phyloP scores from a whole-genome alignment of 2,329 filamentous ascomycete species.

The Clonostachys rosea region DNA sequence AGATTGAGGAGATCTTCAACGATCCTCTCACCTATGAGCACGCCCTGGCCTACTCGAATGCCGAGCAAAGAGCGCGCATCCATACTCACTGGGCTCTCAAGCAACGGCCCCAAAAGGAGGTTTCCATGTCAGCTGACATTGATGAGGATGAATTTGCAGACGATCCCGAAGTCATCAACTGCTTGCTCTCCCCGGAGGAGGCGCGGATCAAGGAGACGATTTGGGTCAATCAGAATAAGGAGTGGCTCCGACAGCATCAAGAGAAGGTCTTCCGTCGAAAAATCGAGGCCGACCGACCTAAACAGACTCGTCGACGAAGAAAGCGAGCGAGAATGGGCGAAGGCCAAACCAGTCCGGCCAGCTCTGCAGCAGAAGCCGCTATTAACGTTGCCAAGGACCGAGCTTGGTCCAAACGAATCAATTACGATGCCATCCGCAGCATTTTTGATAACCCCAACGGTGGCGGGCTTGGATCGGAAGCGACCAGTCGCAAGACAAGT shows the following conservation, averaged over 20 bases:
- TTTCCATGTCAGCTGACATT: slow-evolving; percentile 61
- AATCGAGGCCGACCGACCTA: slow-evolving; percentile 51
- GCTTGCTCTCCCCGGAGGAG: slow-evolving; percentile 69
- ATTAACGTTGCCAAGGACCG: slow-evolving; percentile 63
- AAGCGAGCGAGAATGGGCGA: slow-evolving; percentile 58
- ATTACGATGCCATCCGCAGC: slow-evolving; percentile 60
- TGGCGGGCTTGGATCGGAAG: slow-evolving; percentile 42
- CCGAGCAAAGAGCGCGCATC: slow-evolving; percentile 48
- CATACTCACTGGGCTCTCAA: slow-evolving; percentile 47
- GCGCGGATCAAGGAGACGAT: slow-evolving; percentile 81
- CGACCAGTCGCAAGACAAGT: slow-evolving; percentile 39
- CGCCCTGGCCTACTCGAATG: slow-evolving; percentile 52
- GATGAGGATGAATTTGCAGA: slow-evolving; percentile 81
- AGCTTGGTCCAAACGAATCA: slow-evolving; percentile 70
- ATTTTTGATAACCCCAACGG: slow-evolving; percentile 46
- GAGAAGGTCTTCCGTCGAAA: slow-evolving; percentile 76
- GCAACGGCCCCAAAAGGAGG: slow-evolving; percentile 38
- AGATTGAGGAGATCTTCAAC: slow-evolving; percentile 67
- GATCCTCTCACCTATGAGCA: slow-evolving; percentile 54
- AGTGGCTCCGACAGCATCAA: slow-evolving; percentile 84
- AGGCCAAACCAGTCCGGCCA: slow-evolving; percentile 61
- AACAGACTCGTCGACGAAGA: slow-evolving; percentile 49
- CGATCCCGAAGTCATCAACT: slow-evolving; percentile 82
- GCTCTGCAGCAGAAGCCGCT: slow-evolving; percentile 65
- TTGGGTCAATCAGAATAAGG: slow-evolving; percentile 93